Base-by-base conservation (phyloP, 2,329 filamentous ascomycete species). In the Fusarium sulawesiense region DNA sequence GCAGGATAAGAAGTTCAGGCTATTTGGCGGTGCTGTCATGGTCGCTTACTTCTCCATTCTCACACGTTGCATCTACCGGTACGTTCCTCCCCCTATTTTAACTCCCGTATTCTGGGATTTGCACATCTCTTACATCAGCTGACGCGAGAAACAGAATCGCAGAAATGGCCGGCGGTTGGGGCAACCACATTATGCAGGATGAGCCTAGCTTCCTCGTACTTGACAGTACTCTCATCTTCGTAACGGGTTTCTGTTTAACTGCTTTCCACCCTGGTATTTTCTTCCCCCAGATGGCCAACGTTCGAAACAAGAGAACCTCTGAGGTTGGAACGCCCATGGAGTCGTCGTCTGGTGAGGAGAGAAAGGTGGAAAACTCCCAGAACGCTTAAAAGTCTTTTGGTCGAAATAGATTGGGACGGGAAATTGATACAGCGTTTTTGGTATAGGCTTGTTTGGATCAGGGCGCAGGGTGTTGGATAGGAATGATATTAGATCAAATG, bases 161-260 rank as follows among this genome's bases (percentile, higher is more conserved):
- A 2, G 88, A 91, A 76, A 89, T 91, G 87, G 84, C 86, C 3
- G 86, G 87, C 27, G 88, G 89, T 21, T 91, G 88, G 88, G 86
- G 86, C 12, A 89, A 88, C 78, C 75, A 81, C 18, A 86, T 90
- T 75, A 90, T 91, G 87, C 86, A 88, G 70, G 84, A 90, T 76
- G 81, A 91, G 79, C 79, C 82, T 46, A 85, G 84, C 20, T 91
- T 90, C 72, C 83, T 89, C 63, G 83, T 87, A 14, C 82, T 90
- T 41, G 88, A 91, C 71, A 73, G 73, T 65, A 81, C 80, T 58
- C 83, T 88, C 76, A 79, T 88, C 56, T 76, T 87, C 27, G 78
- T 89, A 60, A 82, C 84, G 27, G 82, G 82, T 18, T 74, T 80
- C 20, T 79, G 87, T 21, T 80, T 89, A 37, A 85, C 86, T 8